Evolutionary conservation across 2,329 filamentous ascomycete genomes (phyloP).

Genomic region (Aureobasidium melanogenum): DNA sequence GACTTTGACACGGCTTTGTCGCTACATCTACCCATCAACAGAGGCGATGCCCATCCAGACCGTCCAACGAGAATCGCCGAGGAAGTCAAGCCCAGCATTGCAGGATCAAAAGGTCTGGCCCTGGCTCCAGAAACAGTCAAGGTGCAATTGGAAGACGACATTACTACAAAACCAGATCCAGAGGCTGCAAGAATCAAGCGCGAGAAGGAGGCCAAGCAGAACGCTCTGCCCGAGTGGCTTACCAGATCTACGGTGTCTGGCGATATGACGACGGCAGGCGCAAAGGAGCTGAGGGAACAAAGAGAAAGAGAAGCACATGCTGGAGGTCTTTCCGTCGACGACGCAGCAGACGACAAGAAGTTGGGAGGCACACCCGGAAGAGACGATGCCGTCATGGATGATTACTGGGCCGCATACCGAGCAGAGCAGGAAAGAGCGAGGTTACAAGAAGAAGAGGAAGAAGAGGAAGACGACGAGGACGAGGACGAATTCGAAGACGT

Average conservation of each 20-base stretch:
- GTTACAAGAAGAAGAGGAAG: constrained; percentile 31
- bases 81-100: constrained; percentile 23
- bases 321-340: constrained; percentile 26
- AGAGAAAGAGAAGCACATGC: constrained; percentile 27
- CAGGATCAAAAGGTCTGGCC: constrained; percentile 25
- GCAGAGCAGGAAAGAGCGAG: constrained; percentile 42
- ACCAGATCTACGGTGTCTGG: constrained; percentile 27
- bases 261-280: constrained; percentile 37
- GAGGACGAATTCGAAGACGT: constrained; percentile 47
- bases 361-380: constrained; percentile 28
- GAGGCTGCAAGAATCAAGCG: constrained; percentile 14
- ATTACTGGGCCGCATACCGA: constrained; percentile 59
- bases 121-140: constrained; percentile 27
- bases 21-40: constrained; percentile 53
- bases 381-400: constrained; percentile 52
- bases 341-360: constrained; percentile 43
- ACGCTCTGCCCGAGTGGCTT: constrained; percentile 29
- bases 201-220: constrained; percentile 25
- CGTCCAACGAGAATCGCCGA: constrained; percentile 24
- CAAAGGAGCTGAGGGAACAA: constrained; percentile 30
- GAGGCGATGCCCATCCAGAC: constrained; percentile 57
- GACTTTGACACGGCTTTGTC: constrained; percentile 62
- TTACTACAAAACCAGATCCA: constrained; percentile 21
- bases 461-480: constrained; percentile 43
- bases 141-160: constrained; percentile 25